phyloP scores from a whole-genome alignment of 2,329 filamentous ascomycete species.

The Aplosporella prunicola region DNA sequence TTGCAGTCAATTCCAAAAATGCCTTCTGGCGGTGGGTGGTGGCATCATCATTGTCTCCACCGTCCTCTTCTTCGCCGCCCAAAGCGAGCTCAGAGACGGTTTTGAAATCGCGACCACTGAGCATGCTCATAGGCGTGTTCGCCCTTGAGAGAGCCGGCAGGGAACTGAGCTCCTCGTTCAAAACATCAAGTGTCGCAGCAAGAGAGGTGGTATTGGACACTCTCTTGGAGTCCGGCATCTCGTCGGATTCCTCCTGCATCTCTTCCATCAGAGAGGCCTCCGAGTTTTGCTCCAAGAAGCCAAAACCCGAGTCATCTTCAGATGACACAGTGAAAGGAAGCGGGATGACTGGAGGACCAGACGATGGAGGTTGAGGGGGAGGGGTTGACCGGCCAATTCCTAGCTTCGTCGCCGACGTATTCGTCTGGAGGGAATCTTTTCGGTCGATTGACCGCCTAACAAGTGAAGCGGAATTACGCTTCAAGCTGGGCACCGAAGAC shows the following conservation, averaged over 20 bases:
- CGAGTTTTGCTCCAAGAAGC: conserved; percentile 5
- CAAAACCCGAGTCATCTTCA: neutral
- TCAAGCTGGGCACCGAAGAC: no score
- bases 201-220: conserved; percentile 28
- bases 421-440: neutral
- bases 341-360: neutral
- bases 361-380: neutral
- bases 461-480: no score
- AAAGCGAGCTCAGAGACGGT: no score
- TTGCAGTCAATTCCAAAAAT: conserved; percentile 20
- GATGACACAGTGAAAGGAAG: conserved; percentile 6
- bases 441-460: neutral
- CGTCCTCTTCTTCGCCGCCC: neutral
- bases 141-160: conserved; percentile 20
- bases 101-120: no score
- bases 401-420: conserved; percentile 1
- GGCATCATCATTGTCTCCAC: neutral
- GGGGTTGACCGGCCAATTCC: neutral
- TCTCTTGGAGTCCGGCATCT: conserved; percentile 2
- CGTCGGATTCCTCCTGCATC: neutral
- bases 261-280: conserved; percentile 4
- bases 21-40: conserved; percentile 4
- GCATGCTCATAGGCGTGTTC: conserved; percentile 5
- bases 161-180: conserved; percentile 40
- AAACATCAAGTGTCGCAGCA: conserved; percentile 50